These are phyloP conservation scores for Saccharomyces hybrid DNA, from an alignment of 1,139 yeast species.

Conservation along the genomic window DNA sequence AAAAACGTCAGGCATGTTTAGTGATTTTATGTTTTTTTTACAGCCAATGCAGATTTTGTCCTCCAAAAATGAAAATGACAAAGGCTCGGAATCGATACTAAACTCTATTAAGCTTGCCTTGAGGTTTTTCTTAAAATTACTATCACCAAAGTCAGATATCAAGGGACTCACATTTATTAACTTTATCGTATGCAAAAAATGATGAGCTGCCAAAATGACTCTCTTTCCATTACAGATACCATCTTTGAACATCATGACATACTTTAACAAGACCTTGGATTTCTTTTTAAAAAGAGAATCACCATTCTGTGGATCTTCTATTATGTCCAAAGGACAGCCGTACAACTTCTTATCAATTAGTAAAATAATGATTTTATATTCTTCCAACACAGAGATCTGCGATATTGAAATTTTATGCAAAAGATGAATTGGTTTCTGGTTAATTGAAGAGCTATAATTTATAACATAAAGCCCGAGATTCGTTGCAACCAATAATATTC, in stretches of 20 bases:
- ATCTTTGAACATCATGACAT: conserved; percentile 77
- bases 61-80: conserved; percentile 76
- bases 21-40: conserved; percentile 86
- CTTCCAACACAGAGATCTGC: conserved; percentile 84
- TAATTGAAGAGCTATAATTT: background rate
- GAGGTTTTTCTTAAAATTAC: conserved; percentile 50
- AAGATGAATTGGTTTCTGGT: conserved; percentile 50
- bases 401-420: conserved; percentile 68
- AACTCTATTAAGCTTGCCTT: conserved; percentile 59
- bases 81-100: conserved; percentile 71
- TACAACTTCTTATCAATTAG: conserved; percentile 71
- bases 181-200: conserved; percentile 31
- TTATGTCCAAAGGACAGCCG: conserved; percentile 75
- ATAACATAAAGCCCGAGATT: background rate
- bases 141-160: background rate
- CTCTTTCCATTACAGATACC: conserved; percentile 84
- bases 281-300: conserved; percentile 37
- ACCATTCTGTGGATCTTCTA: conserved; percentile 54
- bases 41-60: conserved; percentile 85
- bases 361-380: conserved; percentile 71
- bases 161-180: conserved; percentile 1
- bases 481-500: background rate
- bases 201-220: conserved; percentile 77
- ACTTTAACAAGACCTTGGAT: conserved; percentile 72
- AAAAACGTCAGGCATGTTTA: conserved; percentile 34